Evolutionary conservation across 495 filamentous ascomycete genomes (phyloP), one percentile per base, ranked within the genome.

Genomic region (Penicillium ochrochloron): DNA sequence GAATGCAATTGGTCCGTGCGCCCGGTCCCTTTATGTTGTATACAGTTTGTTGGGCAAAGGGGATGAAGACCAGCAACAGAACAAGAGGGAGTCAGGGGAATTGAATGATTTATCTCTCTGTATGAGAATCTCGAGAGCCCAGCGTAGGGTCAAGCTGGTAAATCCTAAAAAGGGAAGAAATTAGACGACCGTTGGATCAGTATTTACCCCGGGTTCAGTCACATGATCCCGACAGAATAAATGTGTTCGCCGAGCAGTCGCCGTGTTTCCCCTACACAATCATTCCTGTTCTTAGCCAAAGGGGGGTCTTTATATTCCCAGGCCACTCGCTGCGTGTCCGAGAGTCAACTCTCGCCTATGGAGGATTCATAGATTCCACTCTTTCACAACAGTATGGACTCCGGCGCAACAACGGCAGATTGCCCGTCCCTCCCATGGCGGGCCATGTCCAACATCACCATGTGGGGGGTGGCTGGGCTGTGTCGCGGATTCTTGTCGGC

Each of bases 401-500:
- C 75, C 59, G 75, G 74, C 66, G 73, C 74, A 69, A 81, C 80
- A 54, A 82, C 80, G 52, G 76, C 70, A 27, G 78, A 81, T 31
- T 64, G 64, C 56, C 80, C 80, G 52, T 82, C 79, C 27, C 64
- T 75, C 42, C 66, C 75, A n/a, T 83, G 80, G 80, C 76, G 77
- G 73, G 64, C 71, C 27, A 61, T 70, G 56, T 80, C 79, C 53
- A 78, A 78, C 21, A 72, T 70, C 57, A 81, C 78, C 3, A 80
- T 83, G 66, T 75, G 77, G 62, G 77, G 76, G 39, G 76, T 83
- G 21, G 80, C 78, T 19, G 73, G 75, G 15, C 59, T 84, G 31
- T 83, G 80, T 65, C 79, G 82, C n/a, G 73, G 71, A 33, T 85
- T 84, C 55, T 70, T 85, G 48, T 78, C 75, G 44, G 66, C 58